phyloP scores from a whole-genome alignment of 352 stramenopile genomes.

The Stramenopiles sp. region DNA sequence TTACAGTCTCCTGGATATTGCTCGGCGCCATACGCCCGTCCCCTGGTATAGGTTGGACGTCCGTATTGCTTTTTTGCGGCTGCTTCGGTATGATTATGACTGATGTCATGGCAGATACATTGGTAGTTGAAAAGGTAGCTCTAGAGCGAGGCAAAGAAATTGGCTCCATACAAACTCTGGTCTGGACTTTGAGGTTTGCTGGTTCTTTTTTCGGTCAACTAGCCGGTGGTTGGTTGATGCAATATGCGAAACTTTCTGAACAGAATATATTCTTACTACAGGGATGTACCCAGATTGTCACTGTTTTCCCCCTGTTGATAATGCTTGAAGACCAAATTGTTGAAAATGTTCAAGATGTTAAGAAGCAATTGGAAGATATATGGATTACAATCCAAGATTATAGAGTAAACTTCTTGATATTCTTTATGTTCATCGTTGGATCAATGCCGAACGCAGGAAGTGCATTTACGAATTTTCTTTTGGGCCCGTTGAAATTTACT shows the following conservation, averaged over 20 bases:
- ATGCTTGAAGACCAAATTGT: not conserved
- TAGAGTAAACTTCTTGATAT: not conserved
- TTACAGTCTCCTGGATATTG: not conserved
- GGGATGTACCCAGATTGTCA: not conserved
- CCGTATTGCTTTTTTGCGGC: not conserved
- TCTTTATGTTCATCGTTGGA: not conserved
- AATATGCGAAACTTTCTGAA: not conserved
- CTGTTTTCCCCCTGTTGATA: not conserved
- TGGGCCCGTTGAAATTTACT: slow-evolving; percentile 1
- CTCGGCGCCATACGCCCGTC: not conserved
- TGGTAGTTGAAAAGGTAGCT: not conserved
- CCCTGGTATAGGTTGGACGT: not conserved
- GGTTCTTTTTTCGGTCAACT: not conserved
- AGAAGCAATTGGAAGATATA: not conserved
- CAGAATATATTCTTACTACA: not conserved
- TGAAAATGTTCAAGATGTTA: not conserved
- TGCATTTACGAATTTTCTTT: not conserved
- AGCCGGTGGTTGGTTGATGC: not conserved
- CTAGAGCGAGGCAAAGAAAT: not conserved
- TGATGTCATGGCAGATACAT: not conserved
- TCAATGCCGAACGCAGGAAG: not conserved
- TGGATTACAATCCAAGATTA: not conserved
- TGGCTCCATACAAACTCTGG: not conserved
- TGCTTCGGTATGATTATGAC: not conserved
- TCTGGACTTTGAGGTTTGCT: not conserved